Percentiles rank a stretch among this genome's conserved stretches.
phyloP scores from a whole-genome alignment of 257 asterid species.

The Fraxinus quadrangulata region DNA sequence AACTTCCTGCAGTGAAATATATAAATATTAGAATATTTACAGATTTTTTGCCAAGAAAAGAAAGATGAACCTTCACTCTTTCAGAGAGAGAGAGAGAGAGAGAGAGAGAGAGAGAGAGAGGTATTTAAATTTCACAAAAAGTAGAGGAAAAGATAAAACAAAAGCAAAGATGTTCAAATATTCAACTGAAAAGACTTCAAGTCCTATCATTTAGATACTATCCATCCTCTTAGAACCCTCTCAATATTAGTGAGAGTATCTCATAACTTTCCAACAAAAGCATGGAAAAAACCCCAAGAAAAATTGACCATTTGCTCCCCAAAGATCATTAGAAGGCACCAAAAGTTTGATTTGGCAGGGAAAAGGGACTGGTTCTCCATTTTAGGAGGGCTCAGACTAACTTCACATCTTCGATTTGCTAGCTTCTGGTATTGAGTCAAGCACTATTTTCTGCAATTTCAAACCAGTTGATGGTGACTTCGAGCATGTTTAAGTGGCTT shows the following conservation, averaged over 20 bases:
- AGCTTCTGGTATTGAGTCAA: not conserved
- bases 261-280: not conserved
- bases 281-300: not conserved
- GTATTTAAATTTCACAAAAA: not conserved
- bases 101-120: not conserved
- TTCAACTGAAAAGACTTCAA: not conserved
- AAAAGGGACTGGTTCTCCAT: not conserved
- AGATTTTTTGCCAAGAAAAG: not conserved
- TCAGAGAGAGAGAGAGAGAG: not conserved
- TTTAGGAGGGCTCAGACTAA: not conserved
- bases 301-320: not conserved
- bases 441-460: not conserved
- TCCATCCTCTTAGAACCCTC: not conserved
- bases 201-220: not conserved
- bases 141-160: not conserved
- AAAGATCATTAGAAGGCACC: not conserved
- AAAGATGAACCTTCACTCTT: slow-evolving; percentile 4
- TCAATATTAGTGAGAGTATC: not conserved
- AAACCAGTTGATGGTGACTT: not conserved
- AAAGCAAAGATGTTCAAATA: not conserved
- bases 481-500: not conserved
- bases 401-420: not conserved
- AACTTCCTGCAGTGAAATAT: slow-evolving; percentile 28
- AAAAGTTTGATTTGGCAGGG: not conserved
- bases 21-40: not conserved